Conservation (phyloP, 2,329 filamentous ascomycete species). For the Aspergillus ruber region DNA sequence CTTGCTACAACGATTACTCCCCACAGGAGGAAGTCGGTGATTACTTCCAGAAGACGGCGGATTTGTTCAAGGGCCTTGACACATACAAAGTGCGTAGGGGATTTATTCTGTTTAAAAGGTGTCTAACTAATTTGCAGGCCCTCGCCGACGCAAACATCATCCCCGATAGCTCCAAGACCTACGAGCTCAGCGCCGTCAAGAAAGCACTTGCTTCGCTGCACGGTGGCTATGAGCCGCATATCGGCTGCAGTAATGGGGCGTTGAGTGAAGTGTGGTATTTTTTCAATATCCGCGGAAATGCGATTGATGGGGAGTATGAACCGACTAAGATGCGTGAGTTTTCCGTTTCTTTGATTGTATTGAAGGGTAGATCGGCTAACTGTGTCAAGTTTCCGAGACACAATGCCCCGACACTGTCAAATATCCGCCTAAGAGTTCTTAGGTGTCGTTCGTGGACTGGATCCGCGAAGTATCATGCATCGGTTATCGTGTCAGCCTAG, state of each 20-base stretch:
- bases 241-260: slow-evolving; percentile 44
- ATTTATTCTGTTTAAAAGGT: neutral
- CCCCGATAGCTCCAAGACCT: slow-evolving; percentile 45
- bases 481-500: too few species aligned
- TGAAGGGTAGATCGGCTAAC: neutral
- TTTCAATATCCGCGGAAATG: slow-evolving; percentile 47
- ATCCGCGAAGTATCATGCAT: too few species aligned
- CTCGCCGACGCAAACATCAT: slow-evolving; percentile 51
- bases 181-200: slow-evolving; percentile 47
- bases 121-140: slow-evolving; percentile 28
- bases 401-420: slow-evolving; percentile 59
- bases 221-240: slow-evolving; percentile 44
- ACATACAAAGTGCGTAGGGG: slow-evolving; percentile 47
- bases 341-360: neutral
- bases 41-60: slow-evolving; percentile 51
- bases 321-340: slow-evolving; percentile 44
- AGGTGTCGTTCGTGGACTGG: neutral
- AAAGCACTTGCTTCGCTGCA: slow-evolving; percentile 43
- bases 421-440: slow-evolving; percentile 53
- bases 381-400: slow-evolving; percentile 34
- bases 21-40: slow-evolving; percentile 53
- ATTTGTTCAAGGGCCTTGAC: slow-evolving; percentile 51
- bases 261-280: slow-evolving; percentile 54
- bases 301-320: slow-evolving; percentile 57
- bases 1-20: slow-evolving; percentile 55